Evolutionary conservation across 177 flowering plant species (phyloP).

Genomic region (Telopea speciosissima): DNA sequence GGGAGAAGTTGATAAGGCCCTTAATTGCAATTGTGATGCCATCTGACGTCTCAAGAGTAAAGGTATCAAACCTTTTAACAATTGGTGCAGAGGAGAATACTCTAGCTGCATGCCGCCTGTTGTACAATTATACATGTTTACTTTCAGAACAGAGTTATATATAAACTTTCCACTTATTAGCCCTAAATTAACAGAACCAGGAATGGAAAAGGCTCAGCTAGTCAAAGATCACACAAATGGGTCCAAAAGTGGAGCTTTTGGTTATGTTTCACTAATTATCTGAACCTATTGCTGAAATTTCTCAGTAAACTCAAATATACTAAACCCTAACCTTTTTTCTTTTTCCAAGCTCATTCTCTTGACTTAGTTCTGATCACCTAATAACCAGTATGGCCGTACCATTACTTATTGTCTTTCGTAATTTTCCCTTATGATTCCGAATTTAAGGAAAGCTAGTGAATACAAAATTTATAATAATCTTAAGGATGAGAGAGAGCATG

Average conservation of each 20-base stretch:
- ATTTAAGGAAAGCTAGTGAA: too few species aligned
- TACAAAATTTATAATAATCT: too few species aligned
- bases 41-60: slow-evolving; percentile 52
- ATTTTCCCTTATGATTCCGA: too few species aligned
- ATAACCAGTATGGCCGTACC: too few species aligned
- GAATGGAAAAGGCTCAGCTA: neutral
- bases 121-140: neutral
- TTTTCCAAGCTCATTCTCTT: too few species aligned
- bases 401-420: too few species aligned
- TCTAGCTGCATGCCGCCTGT: slow-evolving; percentile 37
- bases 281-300: too few species aligned
- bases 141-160: neutral
- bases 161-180: neutral
- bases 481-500: too few species aligned
- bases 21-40: slow-evolving; percentile 35
- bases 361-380: too few species aligned
- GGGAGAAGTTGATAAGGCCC: slow-evolving; percentile 42
- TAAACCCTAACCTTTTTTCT: too few species aligned
- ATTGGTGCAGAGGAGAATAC: slow-evolving; percentile 58
- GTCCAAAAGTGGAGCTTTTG: neutral
- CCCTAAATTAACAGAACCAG: neutral
- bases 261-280: too few species aligned
- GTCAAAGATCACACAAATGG: neutral
- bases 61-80: slow-evolving; percentile 37
- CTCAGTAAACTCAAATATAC: too few species aligned